These are phyloP conservation scores for Capsicum rhomboideum DNA, from an alignment of 257 asterid species.

Conservation along the genomic window DNA sequence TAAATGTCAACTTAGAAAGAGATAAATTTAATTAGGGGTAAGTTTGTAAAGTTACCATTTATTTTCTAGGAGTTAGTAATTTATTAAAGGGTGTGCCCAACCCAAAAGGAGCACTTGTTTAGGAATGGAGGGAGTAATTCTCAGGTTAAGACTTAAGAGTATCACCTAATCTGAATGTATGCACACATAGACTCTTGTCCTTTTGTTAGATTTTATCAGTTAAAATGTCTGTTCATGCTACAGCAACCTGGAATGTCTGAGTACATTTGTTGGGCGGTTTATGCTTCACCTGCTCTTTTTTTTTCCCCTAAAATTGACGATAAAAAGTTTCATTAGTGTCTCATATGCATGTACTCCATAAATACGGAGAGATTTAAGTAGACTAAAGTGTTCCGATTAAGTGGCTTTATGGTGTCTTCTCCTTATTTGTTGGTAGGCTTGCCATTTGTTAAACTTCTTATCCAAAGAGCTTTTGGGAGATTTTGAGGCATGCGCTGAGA, in stretches of 20 bases:
- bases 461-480: slow-evolving; percentile 97
- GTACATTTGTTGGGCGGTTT: neutral
- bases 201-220: neutral
- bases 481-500: slow-evolving; percentile 95
- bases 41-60: too few species aligned
- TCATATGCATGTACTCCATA: neutral
- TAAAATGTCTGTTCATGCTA: neutral
- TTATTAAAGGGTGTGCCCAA: too few species aligned
- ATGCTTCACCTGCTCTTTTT: neutral
- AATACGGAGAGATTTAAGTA: neutral
- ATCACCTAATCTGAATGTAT: neutral
- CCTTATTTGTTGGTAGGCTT: slow-evolving; percentile 41
- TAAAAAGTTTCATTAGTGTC: neutral
- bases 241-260: neutral
- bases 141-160: neutral
- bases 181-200: neutral
- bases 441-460: slow-evolving; percentile 73
- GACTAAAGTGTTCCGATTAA: neutral
- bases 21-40: too few species aligned
- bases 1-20: too few species aligned
- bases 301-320: neutral
- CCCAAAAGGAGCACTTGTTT: too few species aligned
- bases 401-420: neutral
- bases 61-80: too few species aligned
- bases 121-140: too few species aligned